Base-by-base conservation (phyloP, 768 basidiomycete species). In the Suillus hirtellus region DNA sequence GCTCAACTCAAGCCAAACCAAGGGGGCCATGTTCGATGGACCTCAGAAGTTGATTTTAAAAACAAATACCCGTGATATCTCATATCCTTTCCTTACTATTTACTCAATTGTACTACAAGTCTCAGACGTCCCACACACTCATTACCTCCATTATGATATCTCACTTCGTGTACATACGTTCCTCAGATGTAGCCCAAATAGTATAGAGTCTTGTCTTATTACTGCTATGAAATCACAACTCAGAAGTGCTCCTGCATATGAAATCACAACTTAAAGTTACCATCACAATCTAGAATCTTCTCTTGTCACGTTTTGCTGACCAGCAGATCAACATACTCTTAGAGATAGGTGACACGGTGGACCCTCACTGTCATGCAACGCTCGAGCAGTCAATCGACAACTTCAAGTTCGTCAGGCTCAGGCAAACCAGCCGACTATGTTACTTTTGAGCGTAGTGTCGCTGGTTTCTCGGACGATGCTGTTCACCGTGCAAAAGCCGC, bases 401-500 rank as follows among this genome's bases (percentile, higher is more conserved):
- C 70, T 37, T 38, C 24, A 27, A 49, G 24, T 27, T 49, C 67
- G 19, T 56, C 67, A 59, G 73, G 62, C 60, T 63, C 77, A 15
- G 71, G 71, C 40, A 82, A 83, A 68, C 78, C 79, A 14, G 71
- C 78, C 76, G 95, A 96, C 74, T 93, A 92, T 80, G 94, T 97
- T 56, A 93, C 92, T 78, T 99, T 99, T 75, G 89, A 96, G 69
- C 85, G 96, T 65, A 89, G 84, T 50, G 84, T 89, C 2, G 74
- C 80, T 58, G 85, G 85, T 43, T 93, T 96, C 75, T 90, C 92
- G 7, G 89, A 93, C 60, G 87, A 90, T 64, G 89, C 92, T 17
- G 75, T 89, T 66, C 89, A 93, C 50, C 89, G 89, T 67, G 92
- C 93, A 15, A 96, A 95, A 75, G 86, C 86, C 46, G 96, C 96